Base-by-base conservation (phyloP, 2,329 filamentous ascomycete species). In the Polychaeton citri region DNA sequence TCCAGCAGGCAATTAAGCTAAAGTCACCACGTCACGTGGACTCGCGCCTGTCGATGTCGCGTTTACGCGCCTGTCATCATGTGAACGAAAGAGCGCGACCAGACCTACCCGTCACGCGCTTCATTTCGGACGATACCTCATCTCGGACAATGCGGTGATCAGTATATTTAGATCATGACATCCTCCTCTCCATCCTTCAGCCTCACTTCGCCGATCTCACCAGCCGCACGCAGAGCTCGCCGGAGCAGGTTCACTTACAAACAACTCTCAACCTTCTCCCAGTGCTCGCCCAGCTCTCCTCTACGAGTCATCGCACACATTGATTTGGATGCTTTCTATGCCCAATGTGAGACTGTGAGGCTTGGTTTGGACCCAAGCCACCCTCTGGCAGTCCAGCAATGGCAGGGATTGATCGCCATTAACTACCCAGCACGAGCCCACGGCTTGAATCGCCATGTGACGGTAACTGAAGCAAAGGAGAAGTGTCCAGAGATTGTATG, bases 241-340 rank as follows among this genome's bases (percentile, higher is more conserved):
- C 65, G 65, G 44, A 95, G 87, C 12, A 72, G 70, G 39, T 96
- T 90, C 61, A 95, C 85, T 2, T 85, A 82, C 56, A 82, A 81
- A 41, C 79, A 96, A 36, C 70, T 96, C 12, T 69, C 74, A 21
- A 79, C 87, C 44, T 72, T 96, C 38, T 74, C 78, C 5, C 70
- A 76, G 7, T 85, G 72, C 46, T 76, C 74, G 21, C 68, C 78
- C 0, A 74, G 76, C 6, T 85, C 76, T 34, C 88, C 88, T 1
- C 68, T 98, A 21, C 78, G 90, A 32, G 81, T 92, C 19, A 76
- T 95, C 47, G 84, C 85, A 5, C 87, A 95, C 57, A 76, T 96
- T 43, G 90, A 98, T 52, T 76, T 98, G 40, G 90, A 98, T 71
- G 88, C 88, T 26, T 98, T 98, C 61, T 98, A 98, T 58, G 66